These are phyloP conservation scores for Glycine latifolia DNA, from an alignment of 306 rosid genomes.

Conservation along the genomic window DNA sequence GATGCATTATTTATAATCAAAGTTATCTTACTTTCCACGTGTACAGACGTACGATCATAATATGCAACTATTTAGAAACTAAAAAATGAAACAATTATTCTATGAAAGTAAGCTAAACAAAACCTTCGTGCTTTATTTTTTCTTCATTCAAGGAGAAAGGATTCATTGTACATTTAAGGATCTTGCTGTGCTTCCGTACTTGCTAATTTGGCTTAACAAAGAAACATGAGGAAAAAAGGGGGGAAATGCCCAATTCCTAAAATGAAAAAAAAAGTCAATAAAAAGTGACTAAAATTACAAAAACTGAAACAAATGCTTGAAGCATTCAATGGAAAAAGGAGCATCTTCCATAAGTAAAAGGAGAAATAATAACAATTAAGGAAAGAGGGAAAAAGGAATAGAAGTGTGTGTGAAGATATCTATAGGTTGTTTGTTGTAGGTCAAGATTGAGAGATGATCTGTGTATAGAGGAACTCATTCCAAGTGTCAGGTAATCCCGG, in stretches of 20 bases:
- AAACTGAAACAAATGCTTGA: slow-evolving; percentile 44
- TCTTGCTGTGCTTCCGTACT: slow-evolving; percentile 38
- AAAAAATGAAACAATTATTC: slow-evolving; percentile 1
- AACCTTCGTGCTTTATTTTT: slow-evolving; percentile 49
- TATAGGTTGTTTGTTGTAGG: slow-evolving; percentile 30
- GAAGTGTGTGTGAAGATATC: slow-evolving; percentile 14
- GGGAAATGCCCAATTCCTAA: slow-evolving; percentile 47
- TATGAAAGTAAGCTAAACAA: not conserved
- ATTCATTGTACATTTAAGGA: slow-evolving; percentile 53
- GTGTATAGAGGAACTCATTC: slow-evolving; percentile 89
- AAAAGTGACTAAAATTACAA: slow-evolving; percentile 49
- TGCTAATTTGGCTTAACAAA: slow-evolving; percentile 42
- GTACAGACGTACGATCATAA: not conserved
- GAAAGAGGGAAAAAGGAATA: slow-evolving; percentile 16
- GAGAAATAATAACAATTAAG: slow-evolving; percentile 49
- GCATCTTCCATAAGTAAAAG: slow-evolving; percentile 7
- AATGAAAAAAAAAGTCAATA: slow-evolving; percentile 26
- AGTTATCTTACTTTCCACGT: not conserved
- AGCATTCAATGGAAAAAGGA: slow-evolving; percentile 30
- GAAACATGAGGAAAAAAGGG: slow-evolving; percentile 19
- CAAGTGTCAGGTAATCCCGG: slow-evolving; percentile 97
- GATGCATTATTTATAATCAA: not conserved
- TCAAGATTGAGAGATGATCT: slow-evolving; percentile 82
- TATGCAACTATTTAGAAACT: not conserved
- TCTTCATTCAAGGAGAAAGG: slow-evolving; percentile 41